Evolutionary conservation across 2,329 filamentous ascomycete genomes (phyloP), one percentile per base, ranked within the genome.

Genomic region (Beauveria brongniartii): DNA sequence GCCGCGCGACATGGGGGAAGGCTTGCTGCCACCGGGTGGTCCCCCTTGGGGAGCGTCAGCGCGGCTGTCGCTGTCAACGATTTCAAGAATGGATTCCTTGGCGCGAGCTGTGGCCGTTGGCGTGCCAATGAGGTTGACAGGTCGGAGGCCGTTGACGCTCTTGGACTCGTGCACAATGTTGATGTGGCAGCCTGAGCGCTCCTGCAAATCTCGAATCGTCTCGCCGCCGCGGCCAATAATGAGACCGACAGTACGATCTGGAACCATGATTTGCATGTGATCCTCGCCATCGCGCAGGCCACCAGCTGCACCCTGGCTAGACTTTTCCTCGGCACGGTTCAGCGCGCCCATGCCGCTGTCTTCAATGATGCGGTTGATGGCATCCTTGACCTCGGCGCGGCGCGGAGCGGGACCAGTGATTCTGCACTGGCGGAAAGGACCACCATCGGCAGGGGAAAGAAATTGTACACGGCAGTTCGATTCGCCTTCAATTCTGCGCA

Each of bases 171-270:
- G 90, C 46, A 96, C 90, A 69, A 96, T 96, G 73, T 96, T 96
- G 72, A 96, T 91, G 73, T 96, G 92, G 72, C 92, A 96, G n/a
- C 90, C 90, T 68, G 90, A 94, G 64, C 90, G 83, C 73, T 96
- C 92, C 75, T 96, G 92, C 26, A 96, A 80, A 71, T 96, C 92
- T 69, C 91, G 87, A 69, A 96, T 96, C 1, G 92, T 96, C 76
- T 96, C 92, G 62, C 92, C 92, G 46, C 91, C 91, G 66, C 92
- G 89, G n/a, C 92, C 92, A 70, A 96, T 96, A 67, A 96, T 96
- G 51, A 96, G 80, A 56, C 92, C 92, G 63, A 96, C 92, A 9
- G 92, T 96, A 69, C 91, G 88, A 75, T 96, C 92, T 52, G 92
- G 92, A 20, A 96, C 92, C 90, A 96, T 94, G 69, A 96, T 95